A percentile compares a stretch with the other conserved stretches of the same genome.
These are phyloP conservation scores for Amanita subjunquillea DNA, from an alignment of 768 basidiomycete genomes.

Conservation along the genomic window DNA sequence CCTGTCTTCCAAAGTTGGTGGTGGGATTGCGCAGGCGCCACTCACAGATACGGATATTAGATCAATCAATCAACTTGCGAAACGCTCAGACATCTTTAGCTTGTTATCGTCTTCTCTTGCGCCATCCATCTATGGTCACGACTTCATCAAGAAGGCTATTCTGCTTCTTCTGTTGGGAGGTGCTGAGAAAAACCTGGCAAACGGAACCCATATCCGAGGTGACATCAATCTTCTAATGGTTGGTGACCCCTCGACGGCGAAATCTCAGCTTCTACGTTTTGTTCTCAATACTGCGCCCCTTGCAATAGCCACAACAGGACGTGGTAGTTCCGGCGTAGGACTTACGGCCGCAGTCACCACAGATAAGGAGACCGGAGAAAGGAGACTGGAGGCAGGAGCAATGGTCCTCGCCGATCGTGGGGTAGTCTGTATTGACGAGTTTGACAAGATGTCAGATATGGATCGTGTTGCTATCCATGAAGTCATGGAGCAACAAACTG, in stretches of 20 bases:
- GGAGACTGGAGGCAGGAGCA: constrained; percentile 93
- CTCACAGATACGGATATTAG: constrained; percentile 93
- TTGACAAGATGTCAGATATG: constrained; percentile 99
- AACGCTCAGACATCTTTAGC: constrained; percentile 76
- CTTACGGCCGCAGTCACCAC: constrained; percentile 97
- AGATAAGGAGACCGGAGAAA: constrained; percentile 95
- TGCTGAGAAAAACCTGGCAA: constrained; percentile 93
- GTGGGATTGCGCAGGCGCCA: constrained; percentile 87
- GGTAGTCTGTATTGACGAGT: constrained; percentile 99
- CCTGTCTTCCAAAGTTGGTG: constrained; percentile 89
- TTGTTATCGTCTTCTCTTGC: constrained; percentile 92
- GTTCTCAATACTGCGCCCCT: constrained; percentile 92
- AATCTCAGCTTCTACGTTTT: constrained; percentile 92
- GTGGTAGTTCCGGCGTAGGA: constrained; percentile 98
- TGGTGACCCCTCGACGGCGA: constrained; percentile 97
- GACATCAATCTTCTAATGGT: constrained; percentile 99
- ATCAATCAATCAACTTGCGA: constrained; percentile 87
- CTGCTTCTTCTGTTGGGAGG: constrained; percentile 91
- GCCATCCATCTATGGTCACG: constrained; percentile 94
- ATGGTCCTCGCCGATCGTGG: constrained; percentile 99
- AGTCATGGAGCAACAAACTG: constrained; percentile 99
- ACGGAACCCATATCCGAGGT: constrained; percentile 97
- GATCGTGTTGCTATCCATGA: constrained; percentile 99
- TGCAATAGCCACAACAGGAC: constrained; percentile 96
- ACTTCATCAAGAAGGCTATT: constrained; percentile 91